Evolutionary conservation across 2,329 filamentous ascomycete species (phyloP).

Genomic region (Aspergillus alliaceus): DNA sequence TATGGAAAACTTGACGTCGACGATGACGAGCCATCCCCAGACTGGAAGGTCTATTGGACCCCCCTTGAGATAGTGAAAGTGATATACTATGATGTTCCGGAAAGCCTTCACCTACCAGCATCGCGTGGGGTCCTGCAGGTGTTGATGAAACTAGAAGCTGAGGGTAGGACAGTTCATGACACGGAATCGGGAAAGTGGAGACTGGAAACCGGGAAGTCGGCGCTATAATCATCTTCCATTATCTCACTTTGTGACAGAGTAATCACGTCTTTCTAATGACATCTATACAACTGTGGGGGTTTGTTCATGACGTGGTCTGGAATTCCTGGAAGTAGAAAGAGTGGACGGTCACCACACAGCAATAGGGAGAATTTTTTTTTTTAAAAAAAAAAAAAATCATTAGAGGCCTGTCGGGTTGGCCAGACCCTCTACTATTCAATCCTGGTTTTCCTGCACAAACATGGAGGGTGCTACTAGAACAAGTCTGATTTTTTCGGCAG

Average conservation of each 20-base stretch:
- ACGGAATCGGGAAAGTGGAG: slow-evolving; percentile 29
- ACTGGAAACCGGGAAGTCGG: slow-evolving; percentile 27
- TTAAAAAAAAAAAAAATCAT: background rate
- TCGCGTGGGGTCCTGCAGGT: slow-evolving; percentile 76
- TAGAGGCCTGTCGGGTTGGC: background rate
- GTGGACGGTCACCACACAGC: background rate
- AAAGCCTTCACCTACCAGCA: slow-evolving; percentile 73
- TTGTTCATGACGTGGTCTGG: background rate
- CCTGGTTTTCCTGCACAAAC: too few species aligned
- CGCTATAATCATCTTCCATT: slow-evolving; percentile 27
- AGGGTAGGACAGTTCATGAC: slow-evolving; percentile 62
- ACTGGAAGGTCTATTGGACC: slow-evolving; percentile 55
- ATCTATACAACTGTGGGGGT: background rate
- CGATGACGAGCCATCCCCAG: slow-evolving; percentile 34
- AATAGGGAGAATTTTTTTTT: too few species aligned
- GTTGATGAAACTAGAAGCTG: slow-evolving; percentile 71
- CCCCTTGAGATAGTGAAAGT: slow-evolving; percentile 81
- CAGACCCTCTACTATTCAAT: background rate
- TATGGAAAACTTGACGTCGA: slow-evolving; percentile 38
- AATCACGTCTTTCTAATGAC: background rate
- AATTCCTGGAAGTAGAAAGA: background rate
- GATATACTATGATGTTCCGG: slow-evolving; percentile 79
- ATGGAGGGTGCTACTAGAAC: background rate
- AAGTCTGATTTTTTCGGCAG: background rate
- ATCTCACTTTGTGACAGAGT: background rate